A percentile compares a stretch with the other conserved stretches of the same genome.
phyloP scores from a whole-genome alignment of 2,329 filamentous ascomycete genomes.

The Colletotrichum paranaense region DNA sequence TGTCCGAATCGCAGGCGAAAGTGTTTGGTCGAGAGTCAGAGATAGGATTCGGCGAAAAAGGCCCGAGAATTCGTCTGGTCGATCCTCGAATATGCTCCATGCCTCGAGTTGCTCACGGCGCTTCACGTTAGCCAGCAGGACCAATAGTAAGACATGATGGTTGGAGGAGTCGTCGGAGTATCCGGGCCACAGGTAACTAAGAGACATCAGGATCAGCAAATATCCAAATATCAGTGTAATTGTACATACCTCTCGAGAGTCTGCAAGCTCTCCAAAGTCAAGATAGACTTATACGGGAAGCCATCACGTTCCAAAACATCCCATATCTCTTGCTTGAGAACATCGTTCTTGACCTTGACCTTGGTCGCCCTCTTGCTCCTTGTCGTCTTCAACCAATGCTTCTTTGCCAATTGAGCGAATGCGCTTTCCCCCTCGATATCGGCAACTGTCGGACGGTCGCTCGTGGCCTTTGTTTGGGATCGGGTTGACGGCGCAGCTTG shows the following conservation, averaged over 20 bases:
- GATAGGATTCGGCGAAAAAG: conserved; percentile 92
- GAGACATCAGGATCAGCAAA: conserved; percentile 39
- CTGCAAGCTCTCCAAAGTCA: conserved; percentile 90
- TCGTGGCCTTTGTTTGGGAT: conserved; percentile 52
- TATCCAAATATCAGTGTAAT: neutral
- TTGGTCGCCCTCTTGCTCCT: conserved; percentile 66
- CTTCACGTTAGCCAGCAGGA: conserved; percentile 88
- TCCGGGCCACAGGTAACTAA: conserved; percentile 91
- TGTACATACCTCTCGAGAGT: conserved; percentile 79
- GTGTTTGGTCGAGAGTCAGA: conserved; percentile 79
- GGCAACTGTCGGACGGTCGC: conserved; percentile 71
- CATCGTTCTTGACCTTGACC: conserved; percentile 82
- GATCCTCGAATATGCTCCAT: conserved; percentile 88
- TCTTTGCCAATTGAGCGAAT: conserved; percentile 82
- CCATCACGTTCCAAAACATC: conserved; percentile 84
- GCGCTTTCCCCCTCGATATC: conserved; percentile 77
- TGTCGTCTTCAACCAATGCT: conserved; percentile 82
- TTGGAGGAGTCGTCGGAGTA: conserved; percentile 92
- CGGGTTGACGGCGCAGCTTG: conserved; percentile 44
- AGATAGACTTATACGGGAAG: conserved; percentile 81
- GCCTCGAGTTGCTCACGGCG: conserved; percentile 86
- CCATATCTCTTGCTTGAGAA: conserved; percentile 91
- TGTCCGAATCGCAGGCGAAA: conserved; percentile 75
- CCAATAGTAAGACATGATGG: conserved; percentile 88
- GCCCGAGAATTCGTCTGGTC: conserved; percentile 84